Evolutionary conservation across 2,329 filamentous ascomycete genomes (phyloP), one percentile per base, ranked within the genome.

Genomic region (Sphaerostilbella broomeana): DNA sequence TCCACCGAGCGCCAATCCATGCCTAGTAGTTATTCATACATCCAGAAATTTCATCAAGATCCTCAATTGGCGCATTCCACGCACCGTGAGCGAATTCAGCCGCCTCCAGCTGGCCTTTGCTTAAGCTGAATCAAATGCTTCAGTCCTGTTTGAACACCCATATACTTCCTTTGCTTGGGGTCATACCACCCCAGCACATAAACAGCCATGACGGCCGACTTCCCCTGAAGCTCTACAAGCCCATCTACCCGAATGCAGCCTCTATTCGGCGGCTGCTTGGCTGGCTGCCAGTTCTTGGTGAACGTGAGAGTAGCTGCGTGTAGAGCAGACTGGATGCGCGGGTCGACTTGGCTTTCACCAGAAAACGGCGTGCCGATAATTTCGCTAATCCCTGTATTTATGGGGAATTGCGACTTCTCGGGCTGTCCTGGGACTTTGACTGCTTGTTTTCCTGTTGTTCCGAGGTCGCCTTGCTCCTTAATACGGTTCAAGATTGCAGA

Each of bases 171-270:
- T 27, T 65, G 68, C 53, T 75, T 72, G 2, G 76, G 75, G 51
- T 80, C 67, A 56, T 73, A 81, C 56, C 68, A 75, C 2, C 65
- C 70, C 9, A 57, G 43, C 2, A 75, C 73, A 43, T 77, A 70
- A 10, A 79, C 59, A 3, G 68, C 64, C 39, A 79, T 52, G 35
- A 62, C 61, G 1, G 67, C 66, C 16, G 57, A 64, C 2, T 67
- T 54, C 2, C 71, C 64, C 27, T 68, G 61, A 2, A 79, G 42
- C 45, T 78, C 71, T 2, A 81, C 67, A 9, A 77, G 53, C 1
- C 77, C 77, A 12, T 69, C 69, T 2, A 80, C 63, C 2, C 61
- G 54, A 32, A 80, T 61, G 36, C 67, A 69, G 4, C 77, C 77
- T 9, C 69, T 61, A 5, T 66, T 69, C 0, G 73, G 71, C 2